Conservation (phyloP, 2,329 filamentous ascomycete genomes). For the Clarireedia monteithiana region DNA sequence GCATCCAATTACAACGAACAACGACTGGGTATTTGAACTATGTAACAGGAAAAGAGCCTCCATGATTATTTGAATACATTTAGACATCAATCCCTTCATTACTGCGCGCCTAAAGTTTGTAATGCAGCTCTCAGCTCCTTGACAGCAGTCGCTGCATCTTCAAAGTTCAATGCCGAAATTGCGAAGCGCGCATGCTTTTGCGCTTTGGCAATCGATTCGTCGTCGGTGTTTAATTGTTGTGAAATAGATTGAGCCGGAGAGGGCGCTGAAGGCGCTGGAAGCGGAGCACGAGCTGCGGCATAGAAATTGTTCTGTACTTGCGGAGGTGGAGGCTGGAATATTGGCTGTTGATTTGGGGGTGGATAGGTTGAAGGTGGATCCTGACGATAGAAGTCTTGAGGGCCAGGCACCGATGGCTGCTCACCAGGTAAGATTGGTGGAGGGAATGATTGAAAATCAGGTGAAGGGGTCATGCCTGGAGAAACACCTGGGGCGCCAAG, state of each 20-base stretch:
- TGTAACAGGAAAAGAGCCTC: too few species aligned
- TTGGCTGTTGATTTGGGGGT: constrained; percentile 14
- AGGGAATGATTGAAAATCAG: constrained; percentile 28
- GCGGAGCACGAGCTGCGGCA: constrained; percentile 12
- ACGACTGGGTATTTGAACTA: too few species aligned
- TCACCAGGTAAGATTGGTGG: constrained; percentile 24
- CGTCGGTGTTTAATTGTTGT: constrained; percentile 49
- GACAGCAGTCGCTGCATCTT: constrained; percentile 86
- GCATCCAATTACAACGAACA: too few species aligned
- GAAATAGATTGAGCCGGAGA: constrained; percentile 13
- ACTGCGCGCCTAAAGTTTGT: constrained; percentile 27
- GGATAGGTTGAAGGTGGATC: constrained; percentile 23
- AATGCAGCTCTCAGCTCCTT: constrained; percentile 75
- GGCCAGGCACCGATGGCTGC: constrained; percentile 16
- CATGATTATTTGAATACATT: too few species aligned
- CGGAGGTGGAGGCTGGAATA: constrained; percentile 12
- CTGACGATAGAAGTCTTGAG: constrained; percentile 32
- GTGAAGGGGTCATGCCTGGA: constrained; percentile 18
- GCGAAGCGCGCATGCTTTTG: constrained; percentile 98
- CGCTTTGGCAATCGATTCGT: constrained; percentile 64
- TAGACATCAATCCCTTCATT: not conserved
- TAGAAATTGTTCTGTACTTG: constrained; percentile 8
- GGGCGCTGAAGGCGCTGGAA: not conserved
- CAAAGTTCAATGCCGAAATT: constrained; percentile 92
- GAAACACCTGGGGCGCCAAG: constrained; percentile 15